Conservation (phyloP, 2,329 filamentous ascomycete species). For the Xylariaceae sp. region DNA sequence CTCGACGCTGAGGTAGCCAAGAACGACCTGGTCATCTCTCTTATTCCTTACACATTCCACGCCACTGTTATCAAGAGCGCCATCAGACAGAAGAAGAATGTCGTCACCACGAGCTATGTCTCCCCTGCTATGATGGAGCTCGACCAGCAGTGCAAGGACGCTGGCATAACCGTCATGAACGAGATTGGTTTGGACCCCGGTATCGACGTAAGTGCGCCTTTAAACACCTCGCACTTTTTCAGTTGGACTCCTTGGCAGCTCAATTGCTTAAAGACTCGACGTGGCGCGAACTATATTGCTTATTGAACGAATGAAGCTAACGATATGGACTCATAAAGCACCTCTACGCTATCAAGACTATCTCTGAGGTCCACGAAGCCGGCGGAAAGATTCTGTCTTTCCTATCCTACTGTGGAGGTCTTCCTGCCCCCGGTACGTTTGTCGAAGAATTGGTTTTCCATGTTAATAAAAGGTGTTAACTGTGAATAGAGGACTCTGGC, state of each 20-base stretch:
- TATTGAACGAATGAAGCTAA: slow-evolving; percentile 3
- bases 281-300: background rate
- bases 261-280: background rate
- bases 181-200: slow-evolving; percentile 79
- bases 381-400: slow-evolving; percentile 84
- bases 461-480: background rate
- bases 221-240: background rate
- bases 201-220: slow-evolving; percentile 38
- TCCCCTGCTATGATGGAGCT: slow-evolving; percentile 90
- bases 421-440: slow-evolving; percentile 18
- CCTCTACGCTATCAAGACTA: slow-evolving; percentile 71
- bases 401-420: slow-evolving; percentile 62
- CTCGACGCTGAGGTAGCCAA: slow-evolving; percentile 77
- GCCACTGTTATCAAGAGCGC: slow-evolving; percentile 86
- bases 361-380: slow-evolving; percentile 78
- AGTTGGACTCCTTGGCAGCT: background rate
- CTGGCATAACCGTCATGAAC: slow-evolving; percentile 96
- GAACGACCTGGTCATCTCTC: slow-evolving; percentile 69
- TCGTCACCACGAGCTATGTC: slow-evolving; percentile 92
- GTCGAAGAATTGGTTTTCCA: background rate
- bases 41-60: slow-evolving; percentile 92
- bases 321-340: background rate
- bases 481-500: slow-evolving; percentile 12
- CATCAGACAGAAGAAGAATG: slow-evolving; percentile 89
- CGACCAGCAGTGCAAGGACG: slow-evolving; percentile 74